Evolutionary conservation across 2,329 filamentous ascomycete species (phyloP).

Genomic region (Metarhizium rileyi): DNA sequence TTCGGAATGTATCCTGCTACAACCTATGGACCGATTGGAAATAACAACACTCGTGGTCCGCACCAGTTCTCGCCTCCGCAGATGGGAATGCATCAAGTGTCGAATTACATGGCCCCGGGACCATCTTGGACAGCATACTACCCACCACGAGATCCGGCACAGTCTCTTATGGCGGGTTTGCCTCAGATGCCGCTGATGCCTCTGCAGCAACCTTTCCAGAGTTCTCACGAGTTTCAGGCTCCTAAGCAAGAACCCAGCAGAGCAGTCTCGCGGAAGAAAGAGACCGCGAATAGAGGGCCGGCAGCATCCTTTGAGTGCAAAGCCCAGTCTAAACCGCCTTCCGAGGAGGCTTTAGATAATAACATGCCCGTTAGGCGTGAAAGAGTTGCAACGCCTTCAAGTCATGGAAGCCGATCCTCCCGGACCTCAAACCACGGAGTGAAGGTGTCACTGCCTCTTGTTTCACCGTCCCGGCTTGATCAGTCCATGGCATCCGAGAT

Average conservation of each 20-base stretch:
- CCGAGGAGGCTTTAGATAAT: constrained; percentile 16
- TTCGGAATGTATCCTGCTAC: neutral
- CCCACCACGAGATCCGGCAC: neutral
- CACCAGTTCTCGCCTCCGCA: too few relatives aligned
- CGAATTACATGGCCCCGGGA: neutral
- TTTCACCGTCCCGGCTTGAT: neutral
- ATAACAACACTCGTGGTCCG: neutral
- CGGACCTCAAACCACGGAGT: constrained; percentile 7
- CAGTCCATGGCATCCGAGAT: neutral
- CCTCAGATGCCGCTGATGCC: neutral
- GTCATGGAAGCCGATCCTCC: constrained; percentile 4
- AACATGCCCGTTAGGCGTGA: neutral
- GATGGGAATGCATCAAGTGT: neutral
- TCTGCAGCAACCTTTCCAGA: neutral
- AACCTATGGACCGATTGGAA: too few relatives aligned
- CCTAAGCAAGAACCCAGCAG: neutral
- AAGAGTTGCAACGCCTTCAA: constrained; percentile 4
- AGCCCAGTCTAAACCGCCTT: constrained; percentile 19
- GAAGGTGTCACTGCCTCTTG: constrained; percentile 13
- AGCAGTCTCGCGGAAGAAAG: neutral
- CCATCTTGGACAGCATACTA: neutral
- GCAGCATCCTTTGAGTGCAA: constrained; percentile 3
- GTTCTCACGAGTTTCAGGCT: neutral
- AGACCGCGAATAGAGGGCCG: neutral
- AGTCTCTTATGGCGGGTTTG: neutral